Conservation (phyloP, 179 eudicot species). For the Patellifolia procumbens region DNA sequence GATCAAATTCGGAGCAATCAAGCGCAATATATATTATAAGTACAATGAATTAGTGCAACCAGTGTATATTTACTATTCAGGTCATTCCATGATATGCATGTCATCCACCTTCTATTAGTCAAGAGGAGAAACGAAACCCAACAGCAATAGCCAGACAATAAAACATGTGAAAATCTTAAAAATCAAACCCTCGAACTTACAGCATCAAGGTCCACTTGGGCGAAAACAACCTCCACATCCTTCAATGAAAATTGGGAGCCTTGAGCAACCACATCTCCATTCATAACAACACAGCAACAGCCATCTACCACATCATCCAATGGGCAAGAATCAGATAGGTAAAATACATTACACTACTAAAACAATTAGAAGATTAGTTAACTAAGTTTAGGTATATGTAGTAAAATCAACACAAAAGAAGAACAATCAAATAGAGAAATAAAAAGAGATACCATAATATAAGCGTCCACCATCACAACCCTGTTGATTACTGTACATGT, state of each 20-base stretch:
- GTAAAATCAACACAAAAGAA: background rate
- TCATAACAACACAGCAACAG: constrained; percentile 84
- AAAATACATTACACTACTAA: background rate
- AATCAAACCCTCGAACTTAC: constrained; percentile 39
- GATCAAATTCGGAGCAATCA: background rate
- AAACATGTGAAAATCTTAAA: too few species aligned
- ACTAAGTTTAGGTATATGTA: background rate
- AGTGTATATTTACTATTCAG: too few species aligned
- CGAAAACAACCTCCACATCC: constrained; percentile 90
- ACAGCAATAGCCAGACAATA: too few species aligned
- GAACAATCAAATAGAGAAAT: background rate
- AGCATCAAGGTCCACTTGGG: constrained; percentile 91
- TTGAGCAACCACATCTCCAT: constrained; percentile 95
- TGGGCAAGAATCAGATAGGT: background rate
- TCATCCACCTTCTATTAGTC: too few species aligned
- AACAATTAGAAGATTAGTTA: background rate
- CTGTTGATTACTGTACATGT: constrained; percentile 97
- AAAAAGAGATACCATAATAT: constrained; percentile 63
- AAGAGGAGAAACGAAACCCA: too few species aligned
- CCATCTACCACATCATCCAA: constrained; percentile 66
- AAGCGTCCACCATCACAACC: constrained; percentile 99
- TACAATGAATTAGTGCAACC: too few species aligned
- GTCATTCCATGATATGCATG: too few species aligned
- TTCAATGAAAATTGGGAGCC: constrained; percentile 95
- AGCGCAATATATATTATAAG: too few species aligned